Base-by-base conservation (phyloP, 2,329 filamentous ascomycete species). In the Tolypocladium tundrense region DNA sequence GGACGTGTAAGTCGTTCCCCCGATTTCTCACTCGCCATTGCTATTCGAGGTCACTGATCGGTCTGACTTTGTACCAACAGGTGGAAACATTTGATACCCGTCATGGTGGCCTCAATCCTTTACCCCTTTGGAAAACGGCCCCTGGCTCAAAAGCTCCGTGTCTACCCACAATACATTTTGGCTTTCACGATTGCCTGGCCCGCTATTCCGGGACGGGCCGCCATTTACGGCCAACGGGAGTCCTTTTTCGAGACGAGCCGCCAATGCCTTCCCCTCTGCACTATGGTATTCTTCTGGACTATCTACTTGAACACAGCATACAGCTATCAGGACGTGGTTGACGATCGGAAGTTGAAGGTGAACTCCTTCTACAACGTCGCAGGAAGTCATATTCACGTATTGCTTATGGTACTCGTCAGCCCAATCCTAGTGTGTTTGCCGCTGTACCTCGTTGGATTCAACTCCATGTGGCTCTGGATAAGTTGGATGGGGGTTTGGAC, bases 211-310 rank as follows among this genome's bases (percentile, higher is more conserved):
- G 64, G 64, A 9, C 60, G 64, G 10, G 60, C 64, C 39, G 60
- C 64, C 7, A 64, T 66, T 10, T 56, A 60, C 16, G 61, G 62
- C 10, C 59, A 55, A 2, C 24, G 60, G 24, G 61, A 65, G 35
- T 48, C 64, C 13, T 63, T 63, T 31, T 41, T 58, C 10, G 60
- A 65, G 41, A 64, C 60, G 1, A 42, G 51, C 27, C 45, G 43
- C 21, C 59, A 61, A 14, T 65, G 62, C 43, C 56, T 65, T 14
- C 62, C 64, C 4, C 59, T 66, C 9, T 65, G 63, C 42, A 66
- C 60, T 50, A 65, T 63, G 57, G 60, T 61, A 7, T 66, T 64
- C 61, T 58, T 67, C 57, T 69, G 65, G 66, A 66, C 66, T 53
- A 64, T 66, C 21, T 66, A 64, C 58, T 56, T 66, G 13, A 65